Evolutionary conservation across 2,329 filamentous ascomycete species (phyloP).

Genomic region (Colletotrichum sp.): DNA sequence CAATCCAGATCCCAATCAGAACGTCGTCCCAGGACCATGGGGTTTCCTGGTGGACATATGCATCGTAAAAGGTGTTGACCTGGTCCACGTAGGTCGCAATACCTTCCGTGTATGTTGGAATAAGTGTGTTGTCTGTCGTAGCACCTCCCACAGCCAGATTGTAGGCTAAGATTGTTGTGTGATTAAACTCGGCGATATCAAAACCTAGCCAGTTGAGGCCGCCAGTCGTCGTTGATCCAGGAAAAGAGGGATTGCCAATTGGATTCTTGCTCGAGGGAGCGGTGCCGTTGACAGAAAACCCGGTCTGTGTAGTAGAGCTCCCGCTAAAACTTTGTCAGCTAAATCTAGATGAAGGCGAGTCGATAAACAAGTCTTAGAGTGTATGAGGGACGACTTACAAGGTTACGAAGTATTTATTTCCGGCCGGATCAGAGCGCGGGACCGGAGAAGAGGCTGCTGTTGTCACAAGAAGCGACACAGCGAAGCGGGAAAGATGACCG

Average conservation of each 20-base stretch:
- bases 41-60: neutral
- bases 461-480: neutral
- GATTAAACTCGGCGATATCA: slow-evolving; percentile 51
- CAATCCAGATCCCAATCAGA: slow-evolving; percentile 53
- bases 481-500: neutral
- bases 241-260: slow-evolving; percentile 65
- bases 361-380: neutral
- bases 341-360: neutral
- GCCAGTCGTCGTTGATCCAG: slow-evolving; percentile 53
- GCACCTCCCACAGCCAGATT: slow-evolving; percentile 62
- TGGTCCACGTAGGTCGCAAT: slow-evolving; percentile 56
- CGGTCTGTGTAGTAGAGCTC: neutral
- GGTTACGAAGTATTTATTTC: neutral
- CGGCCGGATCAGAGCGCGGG: neutral
- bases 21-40: slow-evolving; percentile 30
- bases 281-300: neutral
- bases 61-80: slow-evolving; percentile 31
- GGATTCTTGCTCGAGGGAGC: slow-evolving; percentile 45
- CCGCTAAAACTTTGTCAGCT: neutral
- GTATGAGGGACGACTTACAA: neutral
- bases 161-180: slow-evolving; percentile 50
- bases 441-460: neutral
- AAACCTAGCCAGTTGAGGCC: slow-evolving; percentile 58
- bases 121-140: slow-evolving; percentile 54
- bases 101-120: slow-evolving; percentile 52